Base-by-base conservation (phyloP, 192 early-diverging fungal genomes). In the Gaertneriomyces semiglobifer region DNA sequence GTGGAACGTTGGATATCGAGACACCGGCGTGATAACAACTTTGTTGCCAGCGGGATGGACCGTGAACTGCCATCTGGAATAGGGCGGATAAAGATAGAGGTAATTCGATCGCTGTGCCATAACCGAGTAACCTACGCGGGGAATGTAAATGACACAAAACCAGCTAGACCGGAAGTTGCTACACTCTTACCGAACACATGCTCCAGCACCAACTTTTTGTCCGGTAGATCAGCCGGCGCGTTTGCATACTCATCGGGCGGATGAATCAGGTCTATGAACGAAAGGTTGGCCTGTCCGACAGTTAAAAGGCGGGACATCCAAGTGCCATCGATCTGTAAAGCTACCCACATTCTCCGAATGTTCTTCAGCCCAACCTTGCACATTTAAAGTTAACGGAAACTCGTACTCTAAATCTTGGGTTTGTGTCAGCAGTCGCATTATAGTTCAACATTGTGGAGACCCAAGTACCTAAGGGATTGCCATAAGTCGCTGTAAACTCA, bases 161-260 rank as follows among this genome's bases (percentile, higher is more conserved):
- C 44, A 19, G 25, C 10, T 67, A 10, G 42, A 11, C 20, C 20
- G 51, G 10, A n/a, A 25, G 18, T n/a, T 14, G 6, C 45, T 3
- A 10, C n/a, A 9, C 12, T 16, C 57, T n/a, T 55, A 70, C 68
- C 68, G 55, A 63, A 70, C n/a, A 70, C 33, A 51, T 70, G 68
- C 44, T 62, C 68, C 10, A 63, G 41, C 44, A 19, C 25, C 10
- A 70, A 43, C 54, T 38, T 18, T n/a, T 10, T 38, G 45, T 62
- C 41, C 6, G 68, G 68, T 4, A 62, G 18, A 7, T 59, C 57
- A 20, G 60, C 11, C 5, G 60, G 20, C 3, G 20, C 39, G 18
- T 16, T 1, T 12, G 14, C 12, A 16, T 70, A 20, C 10, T 50
- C 16, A 8, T 51, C 38, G 6, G 68, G 68, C 6, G 45, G 52